A percentile compares a stretch with the other conserved stretches of the same genome.
Evolutionary conservation across 2,329 filamentous ascomycete genomes (phyloP).

Genomic region (Volutella citrinella): DNA sequence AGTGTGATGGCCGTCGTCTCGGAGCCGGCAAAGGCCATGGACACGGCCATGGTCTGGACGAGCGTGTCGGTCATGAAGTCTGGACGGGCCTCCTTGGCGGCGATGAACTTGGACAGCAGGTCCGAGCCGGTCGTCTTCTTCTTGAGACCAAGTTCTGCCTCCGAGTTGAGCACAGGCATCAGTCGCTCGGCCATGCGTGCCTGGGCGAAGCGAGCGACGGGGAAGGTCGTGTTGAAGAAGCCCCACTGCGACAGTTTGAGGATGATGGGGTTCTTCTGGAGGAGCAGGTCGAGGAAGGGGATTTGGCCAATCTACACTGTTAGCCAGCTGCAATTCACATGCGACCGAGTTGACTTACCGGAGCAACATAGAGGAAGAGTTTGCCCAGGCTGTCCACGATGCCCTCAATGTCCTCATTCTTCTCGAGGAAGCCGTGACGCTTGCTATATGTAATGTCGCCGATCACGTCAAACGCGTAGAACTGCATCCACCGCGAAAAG

Average conservation of each 20-base stretch:
- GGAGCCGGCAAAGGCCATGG: conserved; percentile 70
- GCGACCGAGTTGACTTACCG: conserved; percentile 38
- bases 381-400: conserved; percentile 64
- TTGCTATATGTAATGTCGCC: conserved; percentile 76
- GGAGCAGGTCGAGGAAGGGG: conserved; percentile 64
- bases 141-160: conserved; percentile 30
- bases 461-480: conserved; percentile 80
- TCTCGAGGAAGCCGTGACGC: conserved; percentile 71
- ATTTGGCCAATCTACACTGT: conserved; percentile 64
- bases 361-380: conserved; percentile 69
- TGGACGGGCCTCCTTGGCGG: conserved; percentile 63
- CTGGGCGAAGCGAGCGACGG: conserved; percentile 69
- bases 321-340: not conserved
- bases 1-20: conserved; percentile 79
- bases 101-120: conserved; percentile 69
- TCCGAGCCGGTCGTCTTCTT: conserved; percentile 47
- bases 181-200: conserved; percentile 65
- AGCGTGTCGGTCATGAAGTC: conserved; percentile 69
- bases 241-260: conserved; percentile 66
- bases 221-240: conserved; percentile 65
- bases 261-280: conserved; percentile 73
- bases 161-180: conserved; percentile 36
- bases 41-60: conserved; percentile 69
- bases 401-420: conserved; percentile 71
- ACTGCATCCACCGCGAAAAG: conserved; percentile 72